Base-by-base conservation (phyloP, 148 eudicot species). In the Diospyros kaki region DNA sequence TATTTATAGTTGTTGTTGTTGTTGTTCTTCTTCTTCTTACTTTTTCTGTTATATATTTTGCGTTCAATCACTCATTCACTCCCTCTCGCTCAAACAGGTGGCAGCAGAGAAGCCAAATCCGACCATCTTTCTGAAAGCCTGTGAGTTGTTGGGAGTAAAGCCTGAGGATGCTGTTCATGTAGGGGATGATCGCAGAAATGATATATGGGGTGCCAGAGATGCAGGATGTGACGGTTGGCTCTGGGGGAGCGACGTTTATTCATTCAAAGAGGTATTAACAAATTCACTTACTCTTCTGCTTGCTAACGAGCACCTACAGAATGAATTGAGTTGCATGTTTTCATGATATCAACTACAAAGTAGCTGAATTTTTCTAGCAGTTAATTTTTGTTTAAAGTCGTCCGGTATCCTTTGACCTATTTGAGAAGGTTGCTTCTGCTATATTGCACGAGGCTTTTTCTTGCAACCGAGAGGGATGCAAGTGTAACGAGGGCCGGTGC, bases 181-280 rank as follows among this genome's bases (percentile, higher is more conserved):
- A 39, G 99, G 99, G 39, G 99, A 95, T 85, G 99, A 95, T 68
- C 94, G 99, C 66, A 83, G 99, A 76, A 95, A 95, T 69, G 99
- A 95, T 74, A 75, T 95, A 75, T 95, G 99, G 99, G 99, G 99
- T 60, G 99, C 99, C 64, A 79, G 99, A 77, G 99, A 89, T 81
- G 99, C 99, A 28, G 99, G 99, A 64, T 92, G 94, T 83, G 99
- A 95, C 80, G 97, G 97, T 74, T 95, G 99, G 99, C 93, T 95
- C 39, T 95, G 99, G 97, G 99, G 99, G 48, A 89, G 91, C 66
- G 99, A 95, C 51, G 99, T 95, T 62, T 82, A 87, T 58, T 95
- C 99, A 61, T 93, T 95, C 81, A 87, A 86, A 74, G 97, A 95
- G 99, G 98, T 94, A 86, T 54, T 54, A 56, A 7, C 46, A 5